phyloP scores from a whole-genome alignment of 306 rosid genomes.

The Quercus bicolor region DNA sequence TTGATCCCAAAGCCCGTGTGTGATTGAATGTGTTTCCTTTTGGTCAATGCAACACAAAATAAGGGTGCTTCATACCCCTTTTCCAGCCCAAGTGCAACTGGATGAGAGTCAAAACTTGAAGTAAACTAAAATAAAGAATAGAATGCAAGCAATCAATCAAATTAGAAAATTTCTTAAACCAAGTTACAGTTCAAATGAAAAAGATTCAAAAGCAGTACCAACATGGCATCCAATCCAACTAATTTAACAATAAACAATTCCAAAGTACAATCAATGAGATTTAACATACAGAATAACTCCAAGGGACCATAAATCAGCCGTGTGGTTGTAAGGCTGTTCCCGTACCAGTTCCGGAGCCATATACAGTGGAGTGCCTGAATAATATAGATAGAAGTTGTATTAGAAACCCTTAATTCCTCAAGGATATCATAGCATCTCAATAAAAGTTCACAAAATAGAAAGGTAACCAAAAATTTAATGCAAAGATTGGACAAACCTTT shows the following conservation, averaged over 20 bases:
- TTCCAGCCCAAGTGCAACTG: not conserved
- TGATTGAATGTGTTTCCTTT: not conserved
- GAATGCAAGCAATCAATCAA: not conserved
- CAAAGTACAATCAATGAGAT: slow-evolving; percentile 12
- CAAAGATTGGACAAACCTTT: slow-evolving; percentile 60
- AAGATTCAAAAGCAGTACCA: slow-evolving; percentile 7
- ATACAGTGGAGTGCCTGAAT: slow-evolving; percentile 88
- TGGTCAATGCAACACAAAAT: not conserved
- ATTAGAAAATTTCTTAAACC: not conserved
- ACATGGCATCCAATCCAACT: slow-evolving; percentile 3
- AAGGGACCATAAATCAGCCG: slow-evolving; percentile 98
- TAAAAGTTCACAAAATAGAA: slow-evolving; percentile 6
- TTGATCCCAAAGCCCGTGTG: not conserved
- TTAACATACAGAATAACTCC: slow-evolving; percentile 87
- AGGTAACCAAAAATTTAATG: slow-evolving; percentile 5
- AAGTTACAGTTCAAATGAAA: slow-evolving; percentile 9
- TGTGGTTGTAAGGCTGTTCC: slow-evolving; percentile 94
- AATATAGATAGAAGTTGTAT: slow-evolving; percentile 1
- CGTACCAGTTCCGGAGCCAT: slow-evolving; percentile 99
- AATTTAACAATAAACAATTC: not conserved
- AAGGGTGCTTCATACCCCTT: not conserved
- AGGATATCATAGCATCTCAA: slow-evolving; percentile 1
- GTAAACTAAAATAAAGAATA: not conserved
- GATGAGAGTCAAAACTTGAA: not conserved
- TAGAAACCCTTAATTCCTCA: slow-evolving; percentile 4